Conservation (phyloP, 164 flowering plant species). For the Liriodendron chinense region DNA sequence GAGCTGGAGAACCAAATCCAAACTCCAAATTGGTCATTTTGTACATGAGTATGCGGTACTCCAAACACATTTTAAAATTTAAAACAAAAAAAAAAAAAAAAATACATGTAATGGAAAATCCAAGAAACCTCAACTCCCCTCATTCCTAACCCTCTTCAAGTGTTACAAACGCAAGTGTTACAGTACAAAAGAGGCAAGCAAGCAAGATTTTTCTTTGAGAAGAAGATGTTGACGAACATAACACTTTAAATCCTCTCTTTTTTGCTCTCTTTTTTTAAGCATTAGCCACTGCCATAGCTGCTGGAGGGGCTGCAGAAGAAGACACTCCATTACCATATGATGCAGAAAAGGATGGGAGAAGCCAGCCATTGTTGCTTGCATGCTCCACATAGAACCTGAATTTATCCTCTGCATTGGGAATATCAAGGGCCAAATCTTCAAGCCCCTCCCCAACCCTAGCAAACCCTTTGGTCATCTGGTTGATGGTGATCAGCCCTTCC, state of each 20-base stretch:
- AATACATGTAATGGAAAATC: neutral
- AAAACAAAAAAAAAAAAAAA: too few relatives aligned
- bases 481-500: conserved; percentile 87
- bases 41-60: too few relatives aligned
- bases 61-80: neutral
- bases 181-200: conserved; percentile 7
- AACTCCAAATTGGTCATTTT: too few relatives aligned
- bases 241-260: neutral
- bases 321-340: conserved; percentile 17
- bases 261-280: neutral
- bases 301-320: neutral
- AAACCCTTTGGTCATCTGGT: conserved; percentile 95
- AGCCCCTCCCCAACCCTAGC: conserved; percentile 68
- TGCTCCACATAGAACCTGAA: conserved; percentile 56
- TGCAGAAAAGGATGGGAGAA: conserved; percentile 42
- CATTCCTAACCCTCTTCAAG: neutral
- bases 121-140: neutral
- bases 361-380: conserved; percentile 74
- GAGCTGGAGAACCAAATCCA: too few relatives aligned
- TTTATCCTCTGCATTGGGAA: conserved; percentile 86
- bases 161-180: neutral
- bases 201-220: neutral
- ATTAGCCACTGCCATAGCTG: neutral
- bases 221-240: neutral
- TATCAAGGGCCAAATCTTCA: conserved; percentile 93